A percentile compares a stretch with the other conserved stretches of the same genome.
Evolutionary conservation across 805 yeast genomes (phyloP).

Genomic region (Candida sphagnicola): DNA sequence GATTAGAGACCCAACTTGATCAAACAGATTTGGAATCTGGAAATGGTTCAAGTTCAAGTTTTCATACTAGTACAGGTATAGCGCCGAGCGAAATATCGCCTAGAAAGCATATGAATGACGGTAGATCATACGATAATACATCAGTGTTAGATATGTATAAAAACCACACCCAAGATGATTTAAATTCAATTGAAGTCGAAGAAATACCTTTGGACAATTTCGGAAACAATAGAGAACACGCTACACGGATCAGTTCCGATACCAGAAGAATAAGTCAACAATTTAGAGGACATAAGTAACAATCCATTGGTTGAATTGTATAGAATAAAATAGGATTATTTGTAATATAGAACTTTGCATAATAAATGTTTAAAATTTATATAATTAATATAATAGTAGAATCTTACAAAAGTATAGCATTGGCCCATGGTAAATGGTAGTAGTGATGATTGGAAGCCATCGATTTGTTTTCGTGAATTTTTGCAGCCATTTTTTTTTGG

Average conservation of each 20-base stretch:
- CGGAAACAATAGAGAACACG: slow-evolving; percentile 17
- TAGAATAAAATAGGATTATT: not conserved
- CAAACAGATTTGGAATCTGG: not conserved
- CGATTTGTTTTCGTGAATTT: no score
- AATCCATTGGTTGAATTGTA: not conserved
- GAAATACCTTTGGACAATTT: slow-evolving; percentile 48
- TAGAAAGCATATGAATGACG: not conserved
- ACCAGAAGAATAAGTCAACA: slow-evolving; percentile 7
- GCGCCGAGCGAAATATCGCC: not conserved
- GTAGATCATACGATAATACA: slow-evolving; percentile 19
- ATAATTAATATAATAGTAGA: no score
- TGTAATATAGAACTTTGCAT: not conserved
- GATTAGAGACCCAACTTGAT: not conserved
- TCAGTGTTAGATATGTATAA: slow-evolving; percentile 32
- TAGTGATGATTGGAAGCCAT: no score
- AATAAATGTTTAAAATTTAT: no score
- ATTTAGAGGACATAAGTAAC: not conserved
- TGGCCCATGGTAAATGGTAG: no score
- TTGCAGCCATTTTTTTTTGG: no score
- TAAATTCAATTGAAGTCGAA: slow-evolving; percentile 39
- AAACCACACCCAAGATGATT: slow-evolving; percentile 25
- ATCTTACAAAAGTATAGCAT: no score
- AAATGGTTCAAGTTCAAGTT: not conserved
- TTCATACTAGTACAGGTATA: not conserved
- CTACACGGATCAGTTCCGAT: slow-evolving; percentile 20